phyloP scores from a whole-genome alignment of 202 grass and related monocot species.

The Hordeum pubiflorum region DNA sequence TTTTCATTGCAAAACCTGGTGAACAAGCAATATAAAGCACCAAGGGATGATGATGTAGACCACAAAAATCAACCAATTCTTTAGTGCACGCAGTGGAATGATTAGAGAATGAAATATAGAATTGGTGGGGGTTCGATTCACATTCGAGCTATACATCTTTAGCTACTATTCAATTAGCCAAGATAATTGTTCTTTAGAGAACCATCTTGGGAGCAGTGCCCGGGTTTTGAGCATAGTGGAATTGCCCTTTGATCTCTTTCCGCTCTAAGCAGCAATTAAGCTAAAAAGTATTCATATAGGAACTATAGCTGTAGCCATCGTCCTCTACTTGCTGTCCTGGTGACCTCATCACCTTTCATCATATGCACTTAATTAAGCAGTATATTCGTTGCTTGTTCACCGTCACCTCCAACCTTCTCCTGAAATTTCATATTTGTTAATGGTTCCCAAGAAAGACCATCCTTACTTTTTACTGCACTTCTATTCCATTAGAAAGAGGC shows the following conservation, averaged over 20 bases:
- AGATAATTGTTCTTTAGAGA: conserved; percentile 39
- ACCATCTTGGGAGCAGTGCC: conserved; percentile 38
- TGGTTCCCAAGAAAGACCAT: conserved; percentile 29
- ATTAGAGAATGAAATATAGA: conserved; percentile 32
- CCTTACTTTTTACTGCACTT: conserved; percentile 26
- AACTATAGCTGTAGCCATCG: conserved; percentile 26
- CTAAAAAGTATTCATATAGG: conserved; percentile 41
- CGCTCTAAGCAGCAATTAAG: conserved; percentile 41
- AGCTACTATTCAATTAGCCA: conserved; percentile 33
- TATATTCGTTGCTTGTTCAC: conserved; percentile 57
- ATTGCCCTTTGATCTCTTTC: conserved; percentile 58
- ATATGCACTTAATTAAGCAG: conserved; percentile 29
- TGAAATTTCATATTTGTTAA: conserved; percentile 26
- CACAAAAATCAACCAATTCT: conserved; percentile 20
- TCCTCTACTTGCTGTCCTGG: conserved; percentile 37
- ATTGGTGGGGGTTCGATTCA: conserved; percentile 22
- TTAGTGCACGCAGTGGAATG: conserved; percentile 13
- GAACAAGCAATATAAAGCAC: conserved; percentile 12
- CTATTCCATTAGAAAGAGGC: conserved; percentile 6
- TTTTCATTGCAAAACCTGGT: not conserved
- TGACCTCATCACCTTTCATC: conserved; percentile 48
- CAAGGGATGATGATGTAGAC: not conserved
- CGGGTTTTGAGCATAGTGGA: conserved; percentile 58
- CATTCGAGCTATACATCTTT: conserved; percentile 24
- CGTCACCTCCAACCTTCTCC: conserved; percentile 35